Conservation (phyloP, 2,329 filamentous ascomycete genomes). For the Trichoderma simmonsii region DNA sequence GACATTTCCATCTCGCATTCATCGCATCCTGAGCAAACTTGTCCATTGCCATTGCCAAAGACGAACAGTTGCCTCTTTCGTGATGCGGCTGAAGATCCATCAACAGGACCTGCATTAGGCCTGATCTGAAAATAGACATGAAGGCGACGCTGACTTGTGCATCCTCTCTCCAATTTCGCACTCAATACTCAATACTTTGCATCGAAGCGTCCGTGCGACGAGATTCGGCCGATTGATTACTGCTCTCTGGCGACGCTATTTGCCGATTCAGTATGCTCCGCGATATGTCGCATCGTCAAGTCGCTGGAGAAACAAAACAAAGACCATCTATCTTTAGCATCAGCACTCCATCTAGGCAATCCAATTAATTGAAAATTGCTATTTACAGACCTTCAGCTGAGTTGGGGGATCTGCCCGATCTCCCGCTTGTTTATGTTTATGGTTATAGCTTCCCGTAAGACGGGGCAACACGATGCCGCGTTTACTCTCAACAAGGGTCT, state of each 20-base stretch:
- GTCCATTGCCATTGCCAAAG: neutral
- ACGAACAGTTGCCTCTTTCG: neutral
- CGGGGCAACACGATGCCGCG: neutral
- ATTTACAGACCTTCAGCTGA: neutral
- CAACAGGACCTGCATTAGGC: neutral
- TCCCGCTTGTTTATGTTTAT: neutral
- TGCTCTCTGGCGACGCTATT: neutral
- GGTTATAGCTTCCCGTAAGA: neutral
- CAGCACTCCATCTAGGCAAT: too few relatives aligned
- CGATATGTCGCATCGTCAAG: neutral
- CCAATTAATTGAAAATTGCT: neutral
- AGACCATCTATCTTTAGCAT: neutral
- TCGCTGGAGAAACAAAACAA: neutral
- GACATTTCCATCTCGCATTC: neutral
- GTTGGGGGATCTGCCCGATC: neutral
- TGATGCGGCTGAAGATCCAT: neutral
- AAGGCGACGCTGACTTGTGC: neutral
- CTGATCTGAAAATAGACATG: neutral
- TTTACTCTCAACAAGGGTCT: neutral
- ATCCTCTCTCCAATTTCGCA: neutral
- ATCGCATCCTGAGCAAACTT: neutral
- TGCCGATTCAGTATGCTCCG: neutral
- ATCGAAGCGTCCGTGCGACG: neutral
- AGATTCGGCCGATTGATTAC: neutral
- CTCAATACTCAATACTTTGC: too few relatives aligned